Base-by-base conservation (phyloP, 2,329 filamentous ascomycete genomes). In the Paracorniculantispora psalliotae region DNA sequence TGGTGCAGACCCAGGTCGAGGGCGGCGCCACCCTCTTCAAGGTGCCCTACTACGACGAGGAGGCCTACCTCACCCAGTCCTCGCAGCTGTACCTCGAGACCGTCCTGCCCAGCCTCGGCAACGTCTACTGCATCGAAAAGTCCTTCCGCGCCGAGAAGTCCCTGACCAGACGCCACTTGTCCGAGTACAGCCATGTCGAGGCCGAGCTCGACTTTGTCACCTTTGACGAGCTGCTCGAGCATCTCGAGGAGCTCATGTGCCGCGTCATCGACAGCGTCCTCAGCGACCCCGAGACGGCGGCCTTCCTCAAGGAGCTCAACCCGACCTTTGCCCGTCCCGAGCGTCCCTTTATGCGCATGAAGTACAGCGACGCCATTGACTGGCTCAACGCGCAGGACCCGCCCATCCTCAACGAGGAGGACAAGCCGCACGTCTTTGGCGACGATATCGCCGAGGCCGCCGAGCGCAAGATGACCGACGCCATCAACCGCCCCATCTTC, bases 101-200 rank as follows among this genome's bases (percentile, higher is more conserved):
- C 33, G 91, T 88, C 65, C 80, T 99, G 33, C 91, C 93, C 12
- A 91, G 89, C 54, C 82, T 97, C 68, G 94, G 94, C 66, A 91
- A 97, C 72, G 92, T 97, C 56, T 99, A 96, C 83, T 97, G 93
- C 72, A 93, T 99, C 68, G 92, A 96, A 75, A 96, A 96, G 75
- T 97, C 93, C 2, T 99, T 99, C 87, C 92, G 94, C 62, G 94
- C 94, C 15, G 94, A 99, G 77, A 97, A 97, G 78, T 93, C 89
- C 7, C 81, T 97, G 60, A 99, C 94, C 52, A 89, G 94, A 62
- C 90, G 94, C 69, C 94, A 99, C 73, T 78, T 99, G 68, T 90
- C 91, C 50, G 94, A 99, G 77, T 99, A 97, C 79, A 96, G 92
- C 1, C 94, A 99, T 78, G 84, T 99, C 66, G 94, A 99, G 77